Base-by-base conservation (phyloP, 345 rosid genomes). In the Cardamine occulta region DNA sequence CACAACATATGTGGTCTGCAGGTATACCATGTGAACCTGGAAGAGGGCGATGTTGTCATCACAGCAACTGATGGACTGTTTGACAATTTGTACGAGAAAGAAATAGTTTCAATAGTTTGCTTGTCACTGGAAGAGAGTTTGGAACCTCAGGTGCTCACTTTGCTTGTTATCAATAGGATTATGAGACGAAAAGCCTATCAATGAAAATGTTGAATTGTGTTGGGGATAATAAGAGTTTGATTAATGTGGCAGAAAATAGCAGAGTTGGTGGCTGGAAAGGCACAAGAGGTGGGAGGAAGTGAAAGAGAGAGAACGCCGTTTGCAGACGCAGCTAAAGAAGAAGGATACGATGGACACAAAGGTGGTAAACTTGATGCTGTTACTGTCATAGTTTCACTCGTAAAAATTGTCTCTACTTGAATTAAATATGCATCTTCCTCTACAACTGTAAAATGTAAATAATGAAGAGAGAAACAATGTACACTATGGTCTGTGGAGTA, bases 1-100 rank as follows among this genome's bases (percentile, higher is more conserved):
- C 53, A 68, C 53, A 68, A 52, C 55, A 66, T 69, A 35, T 13
- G 29, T 56, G 23, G 23, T 29, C 17, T 70, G 40, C 87, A 92
- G 96, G 83, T 49, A 14, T 88, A 85, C 84, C 70, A 74, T 64
- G 67, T 85, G 60, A 79, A 77, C 58, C 39, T 92, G 78, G 82
- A 82, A 34, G 92, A 87, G 69, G 89, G 74, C 15, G 97, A 92
- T 64, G 76, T 86, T 48, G 63, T 87, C 40, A 42, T 92, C 63
- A 71, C 78, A 21, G 94, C 88, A 32, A 87, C 87, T 9, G 86
- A 88, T 85, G 96, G 97, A 48, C 90, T 92, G 57, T 90, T 88
- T 73, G 85, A 92, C 81, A 92, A 92, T 68, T 77, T 92, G 6
- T 90, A 84, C n/a, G 87, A 83, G 64, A 81, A 79, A 86, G 90